Base-by-base conservation (phyloP, 495 filamentous ascomycete species). In the Aspergillus heteromorphus region DNA sequence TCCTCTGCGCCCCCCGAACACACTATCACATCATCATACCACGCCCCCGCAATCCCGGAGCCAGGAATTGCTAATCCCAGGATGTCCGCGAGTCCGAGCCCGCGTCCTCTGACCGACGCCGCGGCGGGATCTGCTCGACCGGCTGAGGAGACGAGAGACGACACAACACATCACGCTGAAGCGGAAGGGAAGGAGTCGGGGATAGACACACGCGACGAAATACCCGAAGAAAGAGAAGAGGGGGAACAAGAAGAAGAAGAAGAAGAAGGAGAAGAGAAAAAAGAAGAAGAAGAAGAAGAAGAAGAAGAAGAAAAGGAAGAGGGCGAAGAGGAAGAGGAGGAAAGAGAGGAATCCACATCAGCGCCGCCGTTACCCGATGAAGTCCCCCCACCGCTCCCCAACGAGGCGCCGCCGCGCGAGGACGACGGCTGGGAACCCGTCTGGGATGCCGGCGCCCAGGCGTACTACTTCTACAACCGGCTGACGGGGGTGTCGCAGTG, bases 401-500 rank as follows among this genome's bases (percentile, higher is more conserved):
- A 69, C 40, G 78, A 79, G 67, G 76, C 78, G 42, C 79, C 80
- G 25, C 78, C 85, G 0, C 67, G 70, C 20, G 58, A 67, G n/a
- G 89, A 95, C 58, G 92, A 97, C 65, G 92, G 92, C 50, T 97
- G 92, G 92, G 84, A 86, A 48, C 84, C 83, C 20, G 75, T 92
- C 53, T 97, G 91, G 91, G 89, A 95, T 63, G 71, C 77, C 19
- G 80, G 68, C 21, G 79, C 80, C 0, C 77, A 85, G 52, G 79
- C 84, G 9, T 97, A 82, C 66, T 96, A 93, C 73, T 97, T 96
- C 76, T 88, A 88, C 76, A 97, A 96, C 65, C 84, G 85, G 45
- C 85, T 88, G 65, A 92, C 87, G 27, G 73, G 79, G 19, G 65
- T 80, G 53, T 86, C 87, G 16, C 91, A 92, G 65, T 93, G 91